Evolutionary conservation across 371 early-diverging fungal species (phyloP), one percentile per base, ranked within the genome.

Genomic region (Chytridium lagenaria): DNA sequence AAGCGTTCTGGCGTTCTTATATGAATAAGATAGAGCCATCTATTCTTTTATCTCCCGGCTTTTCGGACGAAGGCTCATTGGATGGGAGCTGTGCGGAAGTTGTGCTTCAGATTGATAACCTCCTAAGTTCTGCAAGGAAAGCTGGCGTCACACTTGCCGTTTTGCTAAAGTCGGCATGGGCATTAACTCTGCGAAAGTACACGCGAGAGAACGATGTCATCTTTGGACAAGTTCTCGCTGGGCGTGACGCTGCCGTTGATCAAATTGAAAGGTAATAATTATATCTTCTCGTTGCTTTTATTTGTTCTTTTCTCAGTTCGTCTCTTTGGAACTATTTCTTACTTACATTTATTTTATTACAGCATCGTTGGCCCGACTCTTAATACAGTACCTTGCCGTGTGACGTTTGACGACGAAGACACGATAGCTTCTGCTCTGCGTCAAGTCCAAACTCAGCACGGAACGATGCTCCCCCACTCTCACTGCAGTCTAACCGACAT

Each of bases 181-280:
- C 44, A 12, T 44, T 44, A 19, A 44, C 44, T 44, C 44, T 44
- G 44, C 44, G 44, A 19, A 44, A 44, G 44, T 44, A 44, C 44
- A 44, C 44, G 16, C 50, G 65, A 23, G 5, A 30, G 33, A 44
- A 79, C 33, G 73, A 73, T 50, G 72, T 81, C 49, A 10, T 71
- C 1, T 81, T 81, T 67, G 81, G 67, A 2, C 19, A 37, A 23
- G 63, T 77, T 22, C 15, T 55, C 22, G 69, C 78, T 2, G 78
- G 78, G 12, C 64, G 79, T 22, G 67, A 70, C 19, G 7, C 19
- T 19, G 12, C 44, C 7, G 44, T 44, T 19, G 44, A 44, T 7
- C 7, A 44, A 12, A 44, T 44, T 44, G 44, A 44, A 44, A 7
- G 19, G 7, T 44, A 44, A 12, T 19, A 44, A 19, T 44, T 44